Evolutionary conservation across 2,329 filamentous ascomycete genomes (phyloP).

Genomic region (Coleophoma cylindrospora): DNA sequence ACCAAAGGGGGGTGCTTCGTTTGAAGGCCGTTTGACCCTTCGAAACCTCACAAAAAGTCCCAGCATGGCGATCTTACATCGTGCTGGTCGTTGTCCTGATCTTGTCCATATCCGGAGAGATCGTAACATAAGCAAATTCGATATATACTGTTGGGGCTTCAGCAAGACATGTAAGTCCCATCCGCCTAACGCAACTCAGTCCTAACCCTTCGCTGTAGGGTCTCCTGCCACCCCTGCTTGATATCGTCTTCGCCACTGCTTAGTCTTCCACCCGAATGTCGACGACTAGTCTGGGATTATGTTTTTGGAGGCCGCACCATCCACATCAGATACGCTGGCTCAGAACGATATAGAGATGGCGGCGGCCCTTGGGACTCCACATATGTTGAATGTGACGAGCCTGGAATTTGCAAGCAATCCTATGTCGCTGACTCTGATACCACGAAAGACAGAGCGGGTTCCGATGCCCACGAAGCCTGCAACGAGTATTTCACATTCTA

Average conservation of each 20-base stretch:
- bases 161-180: too few species aligned
- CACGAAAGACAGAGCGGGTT: neutral
- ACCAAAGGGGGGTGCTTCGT: too few species aligned
- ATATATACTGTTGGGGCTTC: too few species aligned
- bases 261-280: neutral
- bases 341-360: neutral
- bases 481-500: neutral
- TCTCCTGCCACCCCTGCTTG: too few species aligned
- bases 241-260: neutral
- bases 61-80: too few species aligned
- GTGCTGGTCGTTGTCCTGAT: too few species aligned
- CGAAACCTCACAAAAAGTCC: too few species aligned
- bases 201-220: too few species aligned
- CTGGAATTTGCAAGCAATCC: neutral
- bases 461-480: neutral
- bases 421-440: neutral
- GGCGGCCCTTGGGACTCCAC: neutral
- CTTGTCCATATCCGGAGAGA: too few species aligned
- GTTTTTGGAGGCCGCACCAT: neutral
- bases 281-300: neutral
- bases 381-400: neutral
- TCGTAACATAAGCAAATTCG: too few species aligned
- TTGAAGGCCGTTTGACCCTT: too few species aligned
- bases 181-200: too few species aligned
- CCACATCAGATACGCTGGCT: neutral